Conservation (phyloP, 306 rosid species). For the Rosa chinensis region DNA sequence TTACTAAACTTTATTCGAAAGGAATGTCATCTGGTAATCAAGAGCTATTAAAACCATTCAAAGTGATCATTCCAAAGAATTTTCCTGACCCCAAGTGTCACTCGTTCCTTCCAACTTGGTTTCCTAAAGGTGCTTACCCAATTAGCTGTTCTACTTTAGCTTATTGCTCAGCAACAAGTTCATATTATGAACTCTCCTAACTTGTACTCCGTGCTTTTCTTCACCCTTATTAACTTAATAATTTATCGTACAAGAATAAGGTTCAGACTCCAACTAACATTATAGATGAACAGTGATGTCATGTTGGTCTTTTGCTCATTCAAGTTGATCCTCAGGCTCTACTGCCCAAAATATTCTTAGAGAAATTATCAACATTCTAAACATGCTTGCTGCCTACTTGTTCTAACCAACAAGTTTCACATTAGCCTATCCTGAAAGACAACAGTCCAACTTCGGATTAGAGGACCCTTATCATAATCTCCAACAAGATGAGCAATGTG, state of each 20-base stretch:
- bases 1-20: not conserved
- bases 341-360: not conserved
- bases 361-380: not conserved
- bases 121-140: not conserved
- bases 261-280: not conserved
- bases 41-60: not conserved
- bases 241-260: not conserved
- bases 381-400: not conserved
- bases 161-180: not conserved
- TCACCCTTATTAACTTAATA: not conserved
- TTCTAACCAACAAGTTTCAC: not conserved
- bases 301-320: not conserved
- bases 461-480: not conserved
- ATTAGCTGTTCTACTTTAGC: not conserved
- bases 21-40: not conserved
- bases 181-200: not conserved
- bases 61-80: not conserved
- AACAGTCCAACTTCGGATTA: not conserved
- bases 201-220: not conserved
- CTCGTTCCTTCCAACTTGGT: not conserved
- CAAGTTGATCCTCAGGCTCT: not conserved
- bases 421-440: not conserved
- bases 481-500: not conserved
- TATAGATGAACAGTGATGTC: not conserved
- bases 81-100: not conserved